These are phyloP conservation scores for Trichoderma asperelloides DNA, from an alignment of 495 filamentous ascomycete genomes.

Conservation along the genomic window DNA sequence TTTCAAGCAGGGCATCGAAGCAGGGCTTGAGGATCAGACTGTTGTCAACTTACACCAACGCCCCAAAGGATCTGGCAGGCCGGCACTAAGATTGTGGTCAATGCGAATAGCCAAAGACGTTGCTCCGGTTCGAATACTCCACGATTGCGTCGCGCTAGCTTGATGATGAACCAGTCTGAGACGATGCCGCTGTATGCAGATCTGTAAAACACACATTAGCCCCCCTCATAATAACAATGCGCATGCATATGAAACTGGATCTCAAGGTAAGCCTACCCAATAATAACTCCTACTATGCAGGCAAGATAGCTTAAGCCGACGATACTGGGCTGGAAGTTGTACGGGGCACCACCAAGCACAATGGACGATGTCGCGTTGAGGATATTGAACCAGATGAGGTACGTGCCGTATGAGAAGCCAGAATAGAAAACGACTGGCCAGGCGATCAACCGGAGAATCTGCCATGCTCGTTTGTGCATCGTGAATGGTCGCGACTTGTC, in stretches of 20 bases:
- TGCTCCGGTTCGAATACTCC: constrained; percentile 56
- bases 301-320: constrained; percentile 55
- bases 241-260: not conserved
- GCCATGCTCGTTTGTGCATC: constrained; percentile 30
- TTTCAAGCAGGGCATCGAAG: not conserved
- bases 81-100: constrained; percentile 47
- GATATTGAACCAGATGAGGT: constrained; percentile 59
- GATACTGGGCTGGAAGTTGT: constrained; percentile 49
- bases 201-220: constrained; percentile 1
- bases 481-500: constrained; percentile 46
- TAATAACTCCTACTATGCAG: constrained; percentile 45
- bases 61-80: constrained; percentile 56
- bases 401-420: constrained; percentile 57
- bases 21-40: not conserved
- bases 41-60: constrained; percentile 32
- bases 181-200: constrained; percentile 28
- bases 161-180: constrained; percentile 51
- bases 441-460: constrained; percentile 33
- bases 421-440: constrained; percentile 60
- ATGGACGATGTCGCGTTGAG: constrained; percentile 56
- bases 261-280: constrained; percentile 29
- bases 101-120: constrained; percentile 52
- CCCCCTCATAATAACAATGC: not conserved
- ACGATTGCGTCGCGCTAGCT: constrained; percentile 50
- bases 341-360: constrained; percentile 47